phyloP scores from a whole-genome alignment of 208 protist species.

The Acanthamoeba culbertsoni region DNA sequence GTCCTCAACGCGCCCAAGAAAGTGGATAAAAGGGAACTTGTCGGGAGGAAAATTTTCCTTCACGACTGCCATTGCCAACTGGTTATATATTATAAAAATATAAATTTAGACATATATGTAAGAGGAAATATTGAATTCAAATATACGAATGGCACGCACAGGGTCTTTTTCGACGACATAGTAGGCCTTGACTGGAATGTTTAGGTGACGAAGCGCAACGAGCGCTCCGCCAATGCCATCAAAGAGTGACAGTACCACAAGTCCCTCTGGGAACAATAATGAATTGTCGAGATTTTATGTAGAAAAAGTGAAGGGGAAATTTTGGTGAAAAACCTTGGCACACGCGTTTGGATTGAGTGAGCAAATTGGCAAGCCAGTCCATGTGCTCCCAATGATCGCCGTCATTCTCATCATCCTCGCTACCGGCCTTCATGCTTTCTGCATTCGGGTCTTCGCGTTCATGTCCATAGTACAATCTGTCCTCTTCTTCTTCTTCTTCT shows the following conservation, averaged over 20 bases:
- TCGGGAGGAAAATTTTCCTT: background rate
- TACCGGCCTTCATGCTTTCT: background rate
- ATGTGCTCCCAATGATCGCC: background rate
- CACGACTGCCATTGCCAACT: background rate
- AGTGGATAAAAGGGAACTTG: background rate
- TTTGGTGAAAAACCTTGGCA: background rate
- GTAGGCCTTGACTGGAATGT: background rate
- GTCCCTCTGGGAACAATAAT: background rate
- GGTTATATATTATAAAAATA: background rate
- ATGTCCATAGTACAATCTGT: too few relatives aligned
- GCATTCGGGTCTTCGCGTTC: too few relatives aligned
- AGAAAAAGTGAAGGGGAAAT: background rate
- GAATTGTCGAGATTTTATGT: background rate
- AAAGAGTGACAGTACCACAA: slow-evolving; percentile 6
- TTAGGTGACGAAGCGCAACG: background rate
- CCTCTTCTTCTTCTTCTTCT: background rate
- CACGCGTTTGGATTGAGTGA: background rate
- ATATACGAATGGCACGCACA: background rate
- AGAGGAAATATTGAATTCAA: background rate
- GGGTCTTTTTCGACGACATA: background rate
- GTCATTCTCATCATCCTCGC: background rate
- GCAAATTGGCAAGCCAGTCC: background rate
- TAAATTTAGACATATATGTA: background rate
- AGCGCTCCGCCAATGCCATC: slow-evolving; percentile 47
- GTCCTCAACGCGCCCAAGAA: background rate